Conservation (phyloP, 176 grass and related monocot species). For the Oryza australiensis region DNA sequence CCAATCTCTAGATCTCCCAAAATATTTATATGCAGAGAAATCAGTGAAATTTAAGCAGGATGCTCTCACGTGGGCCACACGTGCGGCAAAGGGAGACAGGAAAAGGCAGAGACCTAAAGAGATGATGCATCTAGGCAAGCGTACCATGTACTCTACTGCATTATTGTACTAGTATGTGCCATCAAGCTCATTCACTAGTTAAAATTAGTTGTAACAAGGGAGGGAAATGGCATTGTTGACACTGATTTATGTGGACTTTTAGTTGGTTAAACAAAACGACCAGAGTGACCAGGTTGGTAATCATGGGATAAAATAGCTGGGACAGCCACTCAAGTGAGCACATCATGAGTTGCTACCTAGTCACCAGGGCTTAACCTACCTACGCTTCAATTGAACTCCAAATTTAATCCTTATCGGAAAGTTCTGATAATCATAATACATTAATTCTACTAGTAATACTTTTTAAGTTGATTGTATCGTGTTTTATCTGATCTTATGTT, state of each 20-base stretch:
- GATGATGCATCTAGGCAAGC: background rate
- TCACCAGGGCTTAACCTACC: background rate
- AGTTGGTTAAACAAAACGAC: background rate
- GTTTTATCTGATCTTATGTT: too few relatives aligned
- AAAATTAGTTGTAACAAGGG: background rate
- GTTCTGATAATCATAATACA: background rate
- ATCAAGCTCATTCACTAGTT: background rate
- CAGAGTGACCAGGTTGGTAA: conserved; percentile 16
- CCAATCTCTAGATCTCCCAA: conserved; percentile 42
- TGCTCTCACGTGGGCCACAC: conserved; percentile 43
- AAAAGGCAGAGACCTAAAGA: background rate
- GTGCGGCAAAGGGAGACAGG: background rate
- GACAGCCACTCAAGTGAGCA: background rate
- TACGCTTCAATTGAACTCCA: background rate
- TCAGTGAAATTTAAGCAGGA: background rate
- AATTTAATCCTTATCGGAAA: background rate
- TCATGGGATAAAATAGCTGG: background rate
- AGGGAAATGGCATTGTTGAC: background rate
- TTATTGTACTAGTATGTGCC: background rate
- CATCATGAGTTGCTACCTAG: background rate
- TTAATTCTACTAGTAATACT: background rate
- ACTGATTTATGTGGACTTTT: background rate
- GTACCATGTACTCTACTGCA: background rate
- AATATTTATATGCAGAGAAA: background rate
- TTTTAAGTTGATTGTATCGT: background rate